These are phyloP conservation scores for Saccharomyces hybrid DNA, from an alignment of 1,139 yeast genomes.

Conservation along the genomic window DNA sequence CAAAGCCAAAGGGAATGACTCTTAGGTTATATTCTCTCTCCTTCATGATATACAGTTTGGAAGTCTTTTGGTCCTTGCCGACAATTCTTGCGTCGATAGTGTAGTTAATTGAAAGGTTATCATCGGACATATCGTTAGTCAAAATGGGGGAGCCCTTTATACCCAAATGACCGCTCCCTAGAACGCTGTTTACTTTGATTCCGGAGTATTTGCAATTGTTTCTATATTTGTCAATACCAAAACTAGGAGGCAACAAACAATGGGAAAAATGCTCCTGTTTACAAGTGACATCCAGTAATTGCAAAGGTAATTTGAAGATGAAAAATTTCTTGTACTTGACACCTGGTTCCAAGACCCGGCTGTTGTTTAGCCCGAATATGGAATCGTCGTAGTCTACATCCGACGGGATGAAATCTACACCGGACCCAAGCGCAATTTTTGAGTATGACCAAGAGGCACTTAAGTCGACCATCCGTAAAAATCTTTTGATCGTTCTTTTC, in stretches of 20 bases:
- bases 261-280: conserved; percentile 47
- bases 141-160: conserved; percentile 34
- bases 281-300: conserved; percentile 50
- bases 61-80: conserved; percentile 19
- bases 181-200: conserved; percentile 25
- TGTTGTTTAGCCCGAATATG: conserved; percentile 44
- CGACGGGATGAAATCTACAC: conserved; percentile 41
- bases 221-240: conserved; percentile 46
- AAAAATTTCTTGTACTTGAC: conserved; percentile 52
- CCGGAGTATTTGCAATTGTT: conserved; percentile 30
- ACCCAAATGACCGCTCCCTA: conserved; percentile 37
- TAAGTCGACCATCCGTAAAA: conserved; percentile 37
- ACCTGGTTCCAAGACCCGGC: conserved; percentile 44
- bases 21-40: conserved; percentile 30
- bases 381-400: conserved; percentile 44
- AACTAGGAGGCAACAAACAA: conserved; percentile 53
- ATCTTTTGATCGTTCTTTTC: conserved; percentile 31
- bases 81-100: conserved; percentile 27
- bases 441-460: conserved; percentile 38
- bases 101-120: conserved; percentile 26
- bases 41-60: conserved; percentile 20
- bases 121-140: conserved; percentile 32
- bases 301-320: conserved; percentile 53
- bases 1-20: conserved; percentile 34
- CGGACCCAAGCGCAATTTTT: conserved; percentile 35